These are phyloP conservation scores for Populus trichocarpa DNA, from an alignment of 441 rosid species.

Conservation along the genomic window DNA sequence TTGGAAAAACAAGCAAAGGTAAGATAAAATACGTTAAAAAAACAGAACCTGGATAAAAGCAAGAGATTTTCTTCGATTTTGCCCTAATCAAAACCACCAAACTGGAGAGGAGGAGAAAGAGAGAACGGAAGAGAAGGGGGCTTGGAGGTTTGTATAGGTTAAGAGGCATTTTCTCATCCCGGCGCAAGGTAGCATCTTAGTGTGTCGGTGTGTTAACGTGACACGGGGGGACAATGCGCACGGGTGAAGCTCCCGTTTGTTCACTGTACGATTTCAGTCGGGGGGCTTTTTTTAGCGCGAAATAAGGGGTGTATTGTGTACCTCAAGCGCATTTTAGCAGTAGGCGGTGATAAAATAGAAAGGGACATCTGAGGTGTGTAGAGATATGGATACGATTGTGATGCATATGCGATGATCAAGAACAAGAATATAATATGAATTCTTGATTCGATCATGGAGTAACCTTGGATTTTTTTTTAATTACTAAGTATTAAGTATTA, in stretches of 20 bases:
- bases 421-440: background rate
- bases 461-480: background rate
- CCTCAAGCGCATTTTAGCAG: slow-evolving; percentile 17
- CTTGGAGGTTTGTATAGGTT: slow-evolving; percentile 20
- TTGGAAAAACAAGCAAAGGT: slow-evolving; percentile 5
- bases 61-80: background rate
- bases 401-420: background rate
- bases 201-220: background rate
- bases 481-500: no score
- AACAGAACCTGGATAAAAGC: slow-evolving; percentile 21
- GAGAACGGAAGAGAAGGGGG: background rate
- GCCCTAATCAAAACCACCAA: slow-evolving; percentile 8
- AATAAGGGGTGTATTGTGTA: background rate
- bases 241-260: slow-evolving; percentile 8
- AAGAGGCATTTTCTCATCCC: slow-evolving; percentile 6
- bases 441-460: background rate
- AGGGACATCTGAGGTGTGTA: slow-evolving; percentile 10
- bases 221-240: background rate
- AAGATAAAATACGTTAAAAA: background rate
- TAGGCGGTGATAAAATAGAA: background rate
- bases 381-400: no score
- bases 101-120: background rate
- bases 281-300: background rate
- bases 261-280: slow-evolving; percentile 20
- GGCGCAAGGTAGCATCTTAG: slow-evolving; percentile 25